Evolutionary conservation across 2,329 filamentous ascomycete species (phyloP), one percentile per base, ranked within the genome.

Genomic region (Alternaria brassicae): DNA sequence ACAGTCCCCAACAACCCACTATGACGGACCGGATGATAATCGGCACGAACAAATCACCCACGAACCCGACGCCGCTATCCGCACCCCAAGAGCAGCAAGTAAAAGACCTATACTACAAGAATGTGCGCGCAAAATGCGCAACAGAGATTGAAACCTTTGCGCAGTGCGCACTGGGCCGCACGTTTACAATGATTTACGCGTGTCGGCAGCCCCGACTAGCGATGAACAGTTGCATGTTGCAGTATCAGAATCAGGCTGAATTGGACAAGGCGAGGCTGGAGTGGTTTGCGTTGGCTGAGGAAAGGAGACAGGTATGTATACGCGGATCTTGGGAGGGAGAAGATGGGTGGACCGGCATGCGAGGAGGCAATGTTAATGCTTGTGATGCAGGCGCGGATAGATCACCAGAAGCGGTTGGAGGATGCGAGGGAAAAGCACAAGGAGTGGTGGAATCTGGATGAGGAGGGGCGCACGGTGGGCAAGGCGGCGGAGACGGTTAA

Each of bases 141-240:
- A 89, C 92, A 52, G 81, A 83, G 72, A 82, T 84, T 39, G 76
- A 80, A 77, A 79, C 91, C 62, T 99, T 99, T 77, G 95, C 95
- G 58, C 88, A 90, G 67, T 99, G 95, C 84, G 93, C 93, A 53
- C 85, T 89, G 49, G 89, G 90, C 74, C 91, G 92, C 66, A 98
- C 93, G 6, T 87, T 98, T 70, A 93, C 89, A 56, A 91, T 95
- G 58, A 90, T 93, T 12, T 97, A 95, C 83, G 86, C 88, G 53
- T 99, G 95, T 82, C 89, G 92, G 53, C 80, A 85, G 48, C 85
- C 93, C 73, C 90, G 93, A 72, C 88, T 89, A 63, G 84, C 85
- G 34, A 99, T 99, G 95, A 99, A 99, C 81, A 84, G 83, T 62
- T 99, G 95, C 82, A 97, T 99, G 93, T 84, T 93, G 68, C 79